Conservation (phyloP, 1,139 yeast genomes). For the Hansenula lynferdii region DNA sequence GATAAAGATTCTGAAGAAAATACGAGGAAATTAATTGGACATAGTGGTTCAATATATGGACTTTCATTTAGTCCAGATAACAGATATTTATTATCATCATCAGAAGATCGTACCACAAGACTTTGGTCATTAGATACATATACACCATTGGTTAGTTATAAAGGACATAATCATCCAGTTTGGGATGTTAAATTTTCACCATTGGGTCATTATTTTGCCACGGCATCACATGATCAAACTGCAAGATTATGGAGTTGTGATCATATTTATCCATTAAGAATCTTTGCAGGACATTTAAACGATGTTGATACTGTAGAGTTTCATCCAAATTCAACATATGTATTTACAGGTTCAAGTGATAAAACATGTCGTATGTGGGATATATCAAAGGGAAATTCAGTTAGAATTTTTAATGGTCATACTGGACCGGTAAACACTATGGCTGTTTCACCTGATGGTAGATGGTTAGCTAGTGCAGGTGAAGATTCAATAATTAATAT, state of each 20-base stretch:
- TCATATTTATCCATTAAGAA: constrained; percentile 91
- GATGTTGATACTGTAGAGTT: constrained; percentile 95
- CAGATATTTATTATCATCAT: constrained; percentile 70
- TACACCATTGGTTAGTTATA: constrained; percentile 86
- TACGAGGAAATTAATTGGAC: constrained; percentile 73
- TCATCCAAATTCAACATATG: constrained; percentile 94
- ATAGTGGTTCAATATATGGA: constrained; percentile 92
- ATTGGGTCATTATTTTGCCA: constrained; percentile 93
- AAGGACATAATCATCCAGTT: constrained; percentile 93
- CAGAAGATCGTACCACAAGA: constrained; percentile 90
- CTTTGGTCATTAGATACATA: constrained; percentile 94
- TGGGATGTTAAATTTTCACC: constrained; percentile 98
- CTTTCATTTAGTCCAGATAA: constrained; percentile 89
- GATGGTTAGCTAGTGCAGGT: constrained; percentile 95
- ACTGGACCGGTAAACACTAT: constrained; percentile 84
- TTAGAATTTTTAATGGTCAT: constrained; percentile 92
- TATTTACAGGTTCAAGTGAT: constrained; percentile 93
- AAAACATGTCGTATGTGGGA: constrained; percentile 99
- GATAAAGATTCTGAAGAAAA: constrained; percentile 49
- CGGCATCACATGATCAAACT: constrained; percentile 96
- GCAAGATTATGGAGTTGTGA: constrained; percentile 98
- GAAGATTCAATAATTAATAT: constrained; percentile 86
- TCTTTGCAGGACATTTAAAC: constrained; percentile 95
- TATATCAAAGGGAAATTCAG: constrained; percentile 81
- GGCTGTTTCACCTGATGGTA: constrained; percentile 94